These are phyloP conservation scores for Xylaria sp. DNA, from an alignment of 2,329 filamentous ascomycete species.

Conservation along the genomic window DNA sequence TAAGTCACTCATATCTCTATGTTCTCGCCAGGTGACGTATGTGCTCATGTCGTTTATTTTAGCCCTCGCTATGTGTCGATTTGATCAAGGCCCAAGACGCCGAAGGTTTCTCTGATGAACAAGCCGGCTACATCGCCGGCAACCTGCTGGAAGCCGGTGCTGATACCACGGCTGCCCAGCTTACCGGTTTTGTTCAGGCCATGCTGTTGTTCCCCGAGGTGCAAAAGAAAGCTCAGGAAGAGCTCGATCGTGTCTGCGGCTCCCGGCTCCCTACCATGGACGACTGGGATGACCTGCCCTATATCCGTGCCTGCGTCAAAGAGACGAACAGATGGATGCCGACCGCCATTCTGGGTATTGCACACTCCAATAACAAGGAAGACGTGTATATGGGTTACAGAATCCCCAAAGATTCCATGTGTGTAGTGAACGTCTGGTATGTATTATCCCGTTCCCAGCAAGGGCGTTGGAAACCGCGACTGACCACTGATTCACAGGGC, in stretches of 20 bases:
- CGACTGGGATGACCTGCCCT: conserved; percentile 57
- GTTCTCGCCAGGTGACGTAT: neutral
- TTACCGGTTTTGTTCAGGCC: conserved; percentile 57
- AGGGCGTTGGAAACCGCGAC: neutral
- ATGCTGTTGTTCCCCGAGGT: conserved; percentile 55
- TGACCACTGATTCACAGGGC: conserved; percentile 49
- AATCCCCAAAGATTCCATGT: conserved; percentile 56
- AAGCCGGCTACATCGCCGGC: conserved; percentile 49
- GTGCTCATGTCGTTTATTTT: conserved; percentile 8
- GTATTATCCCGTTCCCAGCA: conserved; percentile 15
- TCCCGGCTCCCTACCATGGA: conserved; percentile 55
- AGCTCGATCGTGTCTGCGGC: conserved; percentile 57
- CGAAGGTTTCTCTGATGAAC: conserved; percentile 49
- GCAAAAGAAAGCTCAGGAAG: conserved; percentile 40
- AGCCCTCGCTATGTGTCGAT: conserved; percentile 46
- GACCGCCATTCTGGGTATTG: conserved; percentile 51
- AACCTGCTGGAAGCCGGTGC: conserved; percentile 49
- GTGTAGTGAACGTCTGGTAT: conserved; percentile 56
- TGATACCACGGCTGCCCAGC: conserved; percentile 55
- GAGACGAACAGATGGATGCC: conserved; percentile 60
- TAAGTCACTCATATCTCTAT: conserved; percentile 2
- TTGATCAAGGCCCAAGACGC: conserved; percentile 47
- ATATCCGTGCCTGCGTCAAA: conserved; percentile 59
- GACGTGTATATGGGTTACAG: conserved; percentile 53
- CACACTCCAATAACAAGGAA: conserved; percentile 52